Percentiles rank a stretch among this genome's conserved stretches.
Conservation (phyloP, 2,329 filamentous ascomycete genomes). For the Neofusicoccum parvum region DNA sequence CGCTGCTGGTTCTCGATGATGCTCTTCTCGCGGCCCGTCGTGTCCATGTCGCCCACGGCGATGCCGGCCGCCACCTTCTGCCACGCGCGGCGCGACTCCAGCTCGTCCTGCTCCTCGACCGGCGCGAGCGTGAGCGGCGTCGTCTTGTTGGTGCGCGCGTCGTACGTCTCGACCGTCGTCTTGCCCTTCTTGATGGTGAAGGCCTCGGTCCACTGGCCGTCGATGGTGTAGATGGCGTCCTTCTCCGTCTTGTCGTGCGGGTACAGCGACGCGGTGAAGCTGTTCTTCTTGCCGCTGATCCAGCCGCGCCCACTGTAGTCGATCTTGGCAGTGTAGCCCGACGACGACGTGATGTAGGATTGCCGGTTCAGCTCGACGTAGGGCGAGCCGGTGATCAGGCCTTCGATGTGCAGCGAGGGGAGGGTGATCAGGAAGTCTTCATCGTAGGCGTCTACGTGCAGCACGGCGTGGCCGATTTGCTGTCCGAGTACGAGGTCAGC, state of each 20-base stretch:
- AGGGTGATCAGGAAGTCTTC: slow-evolving; percentile 90
- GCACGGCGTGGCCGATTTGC: slow-evolving; percentile 86
- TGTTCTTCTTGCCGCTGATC: slow-evolving; percentile 95
- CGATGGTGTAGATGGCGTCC: slow-evolving; percentile 75
- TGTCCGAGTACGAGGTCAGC: slow-evolving; percentile 23
- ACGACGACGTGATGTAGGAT: slow-evolving; percentile 83
- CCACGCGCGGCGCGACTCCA: slow-evolving; percentile 90
- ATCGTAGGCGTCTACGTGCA: slow-evolving; percentile 67
- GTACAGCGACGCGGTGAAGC: slow-evolving; percentile 75
- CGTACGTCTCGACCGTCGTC: slow-evolving; percentile 47
- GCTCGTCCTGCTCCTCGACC: slow-evolving; percentile 77
- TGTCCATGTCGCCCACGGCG: slow-evolving; percentile 79
- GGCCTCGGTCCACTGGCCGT: slow-evolving; percentile 86
- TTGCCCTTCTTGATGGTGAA: slow-evolving; percentile 70
- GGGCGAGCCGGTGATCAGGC: slow-evolving; percentile 80
- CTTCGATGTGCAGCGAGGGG: slow-evolving; percentile 89
- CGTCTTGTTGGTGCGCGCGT: slow-evolving; percentile 51
- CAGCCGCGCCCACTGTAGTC: slow-evolving; percentile 94
- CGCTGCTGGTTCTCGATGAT: slow-evolving; percentile 91
- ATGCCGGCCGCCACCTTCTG: slow-evolving; percentile 81
- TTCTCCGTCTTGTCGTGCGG: slow-evolving; percentile 66
- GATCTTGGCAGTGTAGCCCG: slow-evolving; percentile 84
- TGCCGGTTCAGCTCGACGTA: slow-evolving; percentile 88
- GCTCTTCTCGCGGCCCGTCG: slow-evolving; percentile 75
- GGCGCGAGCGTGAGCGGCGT: slow-evolving; percentile 72